phyloP scores from a whole-genome alignment of 495 filamentous ascomycete genomes.

The Parachaetomium inaequale region DNA sequence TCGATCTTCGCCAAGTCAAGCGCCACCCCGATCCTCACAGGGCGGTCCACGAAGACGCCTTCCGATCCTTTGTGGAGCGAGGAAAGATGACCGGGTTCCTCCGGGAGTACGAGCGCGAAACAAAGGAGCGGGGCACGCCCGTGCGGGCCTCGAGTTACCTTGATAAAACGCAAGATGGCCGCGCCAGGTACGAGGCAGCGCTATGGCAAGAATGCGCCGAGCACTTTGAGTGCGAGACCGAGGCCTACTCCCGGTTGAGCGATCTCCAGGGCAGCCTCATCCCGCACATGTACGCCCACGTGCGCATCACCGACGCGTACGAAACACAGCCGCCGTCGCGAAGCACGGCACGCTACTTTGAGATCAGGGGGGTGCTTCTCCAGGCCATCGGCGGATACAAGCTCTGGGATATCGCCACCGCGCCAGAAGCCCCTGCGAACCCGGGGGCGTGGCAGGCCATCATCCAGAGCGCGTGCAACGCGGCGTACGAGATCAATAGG shows the following conservation, averaged over 20 bases:
- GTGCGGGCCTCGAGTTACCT: background rate
- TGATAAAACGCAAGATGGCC: background rate
- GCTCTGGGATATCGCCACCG: background rate
- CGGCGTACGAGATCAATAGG: background rate
- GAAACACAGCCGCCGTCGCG: background rate
- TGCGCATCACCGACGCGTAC: background rate
- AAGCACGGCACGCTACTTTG: background rate
- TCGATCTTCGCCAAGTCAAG: background rate
- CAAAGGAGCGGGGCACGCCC: background rate
- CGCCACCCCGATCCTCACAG: background rate
- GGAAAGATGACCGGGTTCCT: background rate
- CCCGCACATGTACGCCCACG: conserved; percentile 4
- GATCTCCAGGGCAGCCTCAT: background rate
- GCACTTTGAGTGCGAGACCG: conserved; percentile 4
- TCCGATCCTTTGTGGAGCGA: background rate
- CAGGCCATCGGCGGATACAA: background rate
- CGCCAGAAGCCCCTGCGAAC: background rate
- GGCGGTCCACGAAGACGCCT: background rate
- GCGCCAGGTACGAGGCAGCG: background rate
- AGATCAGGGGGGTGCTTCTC: conserved; percentile 2
- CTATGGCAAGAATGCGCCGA: conserved; percentile 1
- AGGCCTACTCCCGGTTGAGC: background rate
- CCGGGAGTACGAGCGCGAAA: background rate
- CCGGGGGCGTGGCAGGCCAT: background rate
- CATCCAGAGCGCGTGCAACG: background rate